Evolutionary conservation across 768 basidiomycete species (phyloP).

Genomic region (Lanmaoa pseudosensibilis): DNA sequence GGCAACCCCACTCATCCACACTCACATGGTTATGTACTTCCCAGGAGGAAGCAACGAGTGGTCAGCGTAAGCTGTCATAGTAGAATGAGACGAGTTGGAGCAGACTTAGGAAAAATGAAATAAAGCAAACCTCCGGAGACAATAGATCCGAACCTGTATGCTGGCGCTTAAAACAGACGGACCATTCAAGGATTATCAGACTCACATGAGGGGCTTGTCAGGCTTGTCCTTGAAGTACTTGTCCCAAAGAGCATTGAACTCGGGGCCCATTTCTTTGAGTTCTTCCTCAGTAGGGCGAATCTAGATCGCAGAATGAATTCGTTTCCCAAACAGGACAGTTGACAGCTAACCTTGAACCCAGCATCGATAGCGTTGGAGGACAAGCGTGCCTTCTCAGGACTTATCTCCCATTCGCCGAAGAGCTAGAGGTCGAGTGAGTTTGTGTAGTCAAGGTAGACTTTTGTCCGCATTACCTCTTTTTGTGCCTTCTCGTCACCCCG

Average conservation of each 20-base stretch:
- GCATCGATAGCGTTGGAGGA: conserved; percentile 75
- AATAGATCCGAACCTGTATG: conserved; percentile 58
- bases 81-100: not conserved
- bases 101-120: not conserved
- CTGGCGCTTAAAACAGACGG: not conserved
- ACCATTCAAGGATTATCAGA: not conserved
- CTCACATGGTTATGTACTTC: conserved; percentile 64
- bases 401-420: conserved; percentile 64
- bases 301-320: conserved; percentile 30
- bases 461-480: conserved; percentile 46
- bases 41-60: conserved; percentile 69
- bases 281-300: conserved; percentile 70
- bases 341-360: conserved; percentile 57
- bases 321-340: not conserved
- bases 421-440: conserved; percentile 32
- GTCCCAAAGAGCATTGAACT: conserved; percentile 69
- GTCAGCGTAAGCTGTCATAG: conserved; percentile 58
- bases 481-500: conserved; percentile 61
- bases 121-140: conserved; percentile 51
- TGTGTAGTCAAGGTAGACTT: not conserved
- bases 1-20: conserved; percentile 21
- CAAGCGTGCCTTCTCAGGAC: conserved; percentile 65
- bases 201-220: conserved; percentile 73
- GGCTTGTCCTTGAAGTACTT: conserved; percentile 78
- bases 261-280: conserved; percentile 76